Conservation (phyloP, 345 rosid genomes). For the Murraya paniculata region DNA sequence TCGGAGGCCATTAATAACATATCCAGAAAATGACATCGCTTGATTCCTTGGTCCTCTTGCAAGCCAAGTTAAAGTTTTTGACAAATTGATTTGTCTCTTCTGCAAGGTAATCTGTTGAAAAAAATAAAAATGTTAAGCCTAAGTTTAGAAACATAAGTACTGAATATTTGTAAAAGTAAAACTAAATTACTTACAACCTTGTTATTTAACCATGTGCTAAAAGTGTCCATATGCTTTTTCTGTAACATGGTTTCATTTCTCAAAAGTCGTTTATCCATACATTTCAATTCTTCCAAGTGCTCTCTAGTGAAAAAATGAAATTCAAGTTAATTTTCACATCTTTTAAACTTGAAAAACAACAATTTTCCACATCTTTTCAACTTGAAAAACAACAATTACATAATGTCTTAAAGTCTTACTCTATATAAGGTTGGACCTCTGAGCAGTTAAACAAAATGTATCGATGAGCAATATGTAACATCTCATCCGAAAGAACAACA, state of each 20-base stretch:
- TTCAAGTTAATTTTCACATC: neutral
- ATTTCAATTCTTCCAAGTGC: no score
- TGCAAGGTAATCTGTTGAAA: rapidly evolving
- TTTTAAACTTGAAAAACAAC: neutral
- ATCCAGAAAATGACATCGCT: neutral
- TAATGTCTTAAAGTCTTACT: neutral
- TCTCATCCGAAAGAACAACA: neutral
- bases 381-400: neutral
- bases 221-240: no score
- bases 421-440: neutral
- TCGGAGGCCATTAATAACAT: neutral
- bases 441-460: neutral
- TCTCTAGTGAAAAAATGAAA: no score
- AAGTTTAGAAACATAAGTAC: neutral
- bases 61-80: neutral
- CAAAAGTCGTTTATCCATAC: no score
- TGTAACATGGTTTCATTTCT: no score
- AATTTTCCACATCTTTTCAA: neutral
- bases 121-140: neutral
- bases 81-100: neutral
- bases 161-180: no score
- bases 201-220: no score
- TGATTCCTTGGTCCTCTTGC: neutral
- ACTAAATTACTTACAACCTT: no score
- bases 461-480: neutral